phyloP scores from a whole-genome alignment of 495 filamentous ascomycete species.

The Xylaria longipes region DNA sequence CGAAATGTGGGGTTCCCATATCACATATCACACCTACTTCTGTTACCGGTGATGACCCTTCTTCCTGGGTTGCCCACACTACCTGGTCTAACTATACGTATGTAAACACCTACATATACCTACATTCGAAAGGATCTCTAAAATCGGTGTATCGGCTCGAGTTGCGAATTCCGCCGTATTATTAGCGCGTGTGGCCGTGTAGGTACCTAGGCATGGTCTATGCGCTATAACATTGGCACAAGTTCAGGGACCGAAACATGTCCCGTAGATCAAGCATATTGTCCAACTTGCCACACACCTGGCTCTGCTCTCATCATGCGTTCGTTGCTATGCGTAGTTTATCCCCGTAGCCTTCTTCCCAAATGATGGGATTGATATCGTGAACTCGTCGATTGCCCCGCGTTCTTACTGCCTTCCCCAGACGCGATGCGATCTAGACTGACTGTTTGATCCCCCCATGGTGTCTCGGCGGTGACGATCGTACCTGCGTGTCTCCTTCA shows the following conservation, averaged over 20 bases:
- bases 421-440: not conserved
- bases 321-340: not conserved
- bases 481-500: not conserved
- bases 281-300: constrained; percentile 2
- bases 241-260: constrained; percentile 11
- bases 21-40: not conserved
- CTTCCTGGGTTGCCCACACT: no score
- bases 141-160: not conserved
- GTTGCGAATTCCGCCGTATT: not conserved
- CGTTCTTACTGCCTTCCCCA: not conserved
- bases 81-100: not conserved
- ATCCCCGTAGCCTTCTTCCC: not conserved
- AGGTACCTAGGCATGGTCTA: not conserved
- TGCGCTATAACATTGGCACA: not conserved
- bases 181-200: not conserved
- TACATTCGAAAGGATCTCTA: not conserved
- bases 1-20: not conserved
- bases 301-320: not conserved
- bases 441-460: constrained; percentile 4
- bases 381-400: not conserved
- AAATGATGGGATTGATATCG: no score
- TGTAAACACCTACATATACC: not conserved
- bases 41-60: not conserved
- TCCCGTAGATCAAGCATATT: constrained; percentile 12
- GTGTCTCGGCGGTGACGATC: constrained; percentile 2